Conservation (phyloP, 768 basidiomycete species). For the Astraeus odoratus region DNA sequence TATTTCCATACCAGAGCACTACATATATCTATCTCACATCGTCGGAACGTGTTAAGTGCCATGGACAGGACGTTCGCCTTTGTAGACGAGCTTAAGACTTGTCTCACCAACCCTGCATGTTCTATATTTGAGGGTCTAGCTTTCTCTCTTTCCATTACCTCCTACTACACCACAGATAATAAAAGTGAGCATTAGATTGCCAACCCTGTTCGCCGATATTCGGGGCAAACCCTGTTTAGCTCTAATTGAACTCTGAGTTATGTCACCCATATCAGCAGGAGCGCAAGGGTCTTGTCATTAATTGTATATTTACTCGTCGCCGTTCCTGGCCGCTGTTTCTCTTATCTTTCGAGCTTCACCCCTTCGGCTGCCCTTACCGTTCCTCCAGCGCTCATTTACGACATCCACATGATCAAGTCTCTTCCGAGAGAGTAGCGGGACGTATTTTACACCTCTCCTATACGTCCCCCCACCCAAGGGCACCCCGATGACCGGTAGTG, state of each 20-base stretch:
- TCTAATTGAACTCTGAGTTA: no score
- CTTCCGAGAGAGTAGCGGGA: slow-evolving; percentile 58
- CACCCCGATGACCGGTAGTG: slow-evolving; percentile 35
- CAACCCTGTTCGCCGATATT: no score
- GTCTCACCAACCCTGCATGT: neutral
- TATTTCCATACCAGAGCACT: neutral
- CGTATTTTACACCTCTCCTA: slow-evolving; percentile 55
- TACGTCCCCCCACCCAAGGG: slow-evolving; percentile 69
- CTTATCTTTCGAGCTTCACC: slow-evolving; percentile 26
- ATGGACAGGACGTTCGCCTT: neutral
- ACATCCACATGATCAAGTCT: slow-evolving; percentile 66
- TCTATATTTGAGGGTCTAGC: neutral
- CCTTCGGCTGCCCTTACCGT: slow-evolving; percentile 52
- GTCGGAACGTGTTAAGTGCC: no score
- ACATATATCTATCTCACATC: no score
- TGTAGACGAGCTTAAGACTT: no score
- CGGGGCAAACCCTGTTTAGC: no score
- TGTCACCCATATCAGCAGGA: no score
- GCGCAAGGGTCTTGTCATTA: no score
- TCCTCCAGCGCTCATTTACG: slow-evolving; percentile 73
- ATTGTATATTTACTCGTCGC: neutral
- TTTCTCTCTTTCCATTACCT: neutral
- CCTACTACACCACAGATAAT: neutral
- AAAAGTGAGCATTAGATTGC: neutral
- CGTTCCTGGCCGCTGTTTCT: neutral